Conservation (phyloP, 257 asterid genomes). For the Solanum etuberosum region DNA sequence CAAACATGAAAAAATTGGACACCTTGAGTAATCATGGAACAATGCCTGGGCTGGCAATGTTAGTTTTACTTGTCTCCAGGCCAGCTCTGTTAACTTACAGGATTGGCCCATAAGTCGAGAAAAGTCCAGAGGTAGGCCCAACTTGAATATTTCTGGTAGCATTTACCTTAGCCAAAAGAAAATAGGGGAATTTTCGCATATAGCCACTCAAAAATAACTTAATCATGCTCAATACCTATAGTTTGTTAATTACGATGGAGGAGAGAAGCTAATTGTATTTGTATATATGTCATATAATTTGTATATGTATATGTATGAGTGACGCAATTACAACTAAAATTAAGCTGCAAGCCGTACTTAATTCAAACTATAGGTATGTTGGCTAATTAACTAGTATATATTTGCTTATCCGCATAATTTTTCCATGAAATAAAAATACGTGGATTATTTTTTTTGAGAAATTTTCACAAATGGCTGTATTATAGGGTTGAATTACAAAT, state of each 20-base stretch:
- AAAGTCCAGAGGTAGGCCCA: not conserved
- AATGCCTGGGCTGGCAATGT: too few relatives aligned
- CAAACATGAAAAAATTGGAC: not conserved
- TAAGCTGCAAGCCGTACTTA: too few relatives aligned
- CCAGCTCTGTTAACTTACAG: not conserved
- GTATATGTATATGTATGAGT: too few relatives aligned
- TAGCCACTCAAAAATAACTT: not conserved
- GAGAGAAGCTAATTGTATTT: not conserved
- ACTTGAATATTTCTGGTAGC: not conserved
- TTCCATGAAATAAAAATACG: too few relatives aligned
- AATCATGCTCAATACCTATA: not conserved
- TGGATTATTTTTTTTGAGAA: not conserved
- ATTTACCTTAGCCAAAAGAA: not conserved
- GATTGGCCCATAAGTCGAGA: not conserved
- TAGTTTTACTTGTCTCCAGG: not conserved
- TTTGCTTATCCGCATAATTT: too few relatives aligned
- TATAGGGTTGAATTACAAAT: too few relatives aligned
- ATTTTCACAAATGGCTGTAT: not conserved
- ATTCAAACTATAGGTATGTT: too few relatives aligned
- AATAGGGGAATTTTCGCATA: not conserved
- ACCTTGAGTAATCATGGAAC: too few relatives aligned
- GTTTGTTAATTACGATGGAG: too few relatives aligned
- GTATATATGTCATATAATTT: not conserved
- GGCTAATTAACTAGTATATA: too few relatives aligned
- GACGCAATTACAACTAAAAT: too few relatives aligned